These are phyloP conservation scores for Steccherinum ochraceum DNA, from an alignment of 768 basidiomycete genomes.

Conservation along the genomic window DNA sequence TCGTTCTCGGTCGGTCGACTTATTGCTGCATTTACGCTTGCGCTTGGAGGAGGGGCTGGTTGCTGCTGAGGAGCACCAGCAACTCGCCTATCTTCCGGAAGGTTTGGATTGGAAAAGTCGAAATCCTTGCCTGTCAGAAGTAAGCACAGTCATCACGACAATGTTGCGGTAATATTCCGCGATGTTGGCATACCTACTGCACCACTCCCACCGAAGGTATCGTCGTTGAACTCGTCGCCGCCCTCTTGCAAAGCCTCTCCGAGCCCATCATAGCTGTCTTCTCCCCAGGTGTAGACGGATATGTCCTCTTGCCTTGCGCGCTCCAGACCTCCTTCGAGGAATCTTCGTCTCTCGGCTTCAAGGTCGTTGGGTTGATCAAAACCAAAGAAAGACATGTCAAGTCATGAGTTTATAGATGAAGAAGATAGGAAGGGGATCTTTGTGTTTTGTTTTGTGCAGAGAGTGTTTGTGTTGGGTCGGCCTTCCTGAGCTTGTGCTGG, in stretches of 20 bases:
- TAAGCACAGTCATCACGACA: too few species aligned
- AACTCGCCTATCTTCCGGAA: slow-evolving; percentile 18
- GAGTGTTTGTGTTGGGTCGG: too few species aligned
- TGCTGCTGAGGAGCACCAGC: not conserved
- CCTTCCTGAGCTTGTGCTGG: too few species aligned
- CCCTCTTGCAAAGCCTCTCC: slow-evolving; percentile 85
- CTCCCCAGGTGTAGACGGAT: slow-evolving; percentile 90
- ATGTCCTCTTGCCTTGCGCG: slow-evolving; percentile 58
- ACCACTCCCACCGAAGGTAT: slow-evolving; percentile 81
- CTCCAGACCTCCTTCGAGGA: slow-evolving; percentile 34
- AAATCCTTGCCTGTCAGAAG: slow-evolving; percentile 73
- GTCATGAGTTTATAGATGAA: slow-evolving; percentile 11
- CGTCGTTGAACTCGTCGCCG: slow-evolving; percentile 91
- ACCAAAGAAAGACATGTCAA: slow-evolving; percentile 75
- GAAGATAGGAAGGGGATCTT: not conserved
- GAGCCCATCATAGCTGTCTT: slow-evolving; percentile 84
- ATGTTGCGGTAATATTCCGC: too few species aligned
- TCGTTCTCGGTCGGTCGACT: not conserved
- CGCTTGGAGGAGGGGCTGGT: not conserved
- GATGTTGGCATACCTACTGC: slow-evolving; percentile 72
- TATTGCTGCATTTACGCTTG: not conserved
- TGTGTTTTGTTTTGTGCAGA: too few species aligned
- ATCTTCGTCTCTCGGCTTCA: slow-evolving; percentile 58
- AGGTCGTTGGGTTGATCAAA: slow-evolving; percentile 52
- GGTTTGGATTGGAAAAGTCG: slow-evolving; percentile 60